phyloP scores from a whole-genome alignment of 495 filamentous ascomycete genomes.

The Gamarada debralockiae region DNA sequence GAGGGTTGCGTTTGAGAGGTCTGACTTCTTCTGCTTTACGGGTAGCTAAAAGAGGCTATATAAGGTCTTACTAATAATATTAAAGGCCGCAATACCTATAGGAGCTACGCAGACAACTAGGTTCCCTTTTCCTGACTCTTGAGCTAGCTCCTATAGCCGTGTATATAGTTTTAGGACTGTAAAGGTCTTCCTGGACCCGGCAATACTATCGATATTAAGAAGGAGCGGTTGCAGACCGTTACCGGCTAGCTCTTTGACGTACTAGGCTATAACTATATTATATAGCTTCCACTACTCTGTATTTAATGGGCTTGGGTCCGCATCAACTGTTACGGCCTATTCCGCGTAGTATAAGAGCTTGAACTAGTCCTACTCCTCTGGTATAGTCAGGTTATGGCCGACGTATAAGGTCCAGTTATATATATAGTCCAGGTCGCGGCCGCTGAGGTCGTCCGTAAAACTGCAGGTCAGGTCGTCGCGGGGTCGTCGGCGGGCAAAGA shows the following conservation, averaged over 20 bases:
- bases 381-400: neutral
- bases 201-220: conserved; percentile 4
- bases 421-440: neutral
- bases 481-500: no score
- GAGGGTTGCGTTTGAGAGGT: neutral
- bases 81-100: conserved; percentile 3
- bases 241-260: neutral
- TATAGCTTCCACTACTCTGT: conserved; percentile 1
- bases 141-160: conserved; percentile 2
- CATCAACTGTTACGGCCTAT: neutral
- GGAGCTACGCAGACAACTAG: neutral
- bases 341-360: neutral
- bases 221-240: neutral
- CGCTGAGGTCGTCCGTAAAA: neutral
- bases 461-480: neutral
- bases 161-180: neutral
- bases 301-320: neutral
- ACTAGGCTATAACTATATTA: neutral
- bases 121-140: neutral
- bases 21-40: conserved; percentile 1
- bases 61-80: conserved; percentile 4
- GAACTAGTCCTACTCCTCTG: neutral
- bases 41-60: neutral
- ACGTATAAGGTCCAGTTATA: neutral
- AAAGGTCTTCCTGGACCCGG: conserved; percentile 5